Percentiles rank a stretch among this genome's conserved stretches.
phyloP scores from a whole-genome alignment of 2,329 filamentous ascomycete species.

The Pseudogymnoascus destructans region DNA sequence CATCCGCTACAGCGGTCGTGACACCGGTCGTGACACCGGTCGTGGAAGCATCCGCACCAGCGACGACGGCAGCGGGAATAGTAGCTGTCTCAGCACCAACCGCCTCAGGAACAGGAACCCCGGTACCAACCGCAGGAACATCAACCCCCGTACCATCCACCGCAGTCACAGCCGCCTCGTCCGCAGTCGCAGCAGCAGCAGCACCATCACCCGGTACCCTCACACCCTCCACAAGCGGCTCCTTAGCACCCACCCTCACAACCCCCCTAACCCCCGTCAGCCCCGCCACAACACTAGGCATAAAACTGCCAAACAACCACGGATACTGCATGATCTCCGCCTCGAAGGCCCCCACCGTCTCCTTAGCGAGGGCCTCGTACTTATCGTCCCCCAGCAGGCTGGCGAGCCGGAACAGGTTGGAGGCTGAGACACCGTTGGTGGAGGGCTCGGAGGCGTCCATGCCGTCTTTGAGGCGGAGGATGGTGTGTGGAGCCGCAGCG shows the following conservation, averaged over 20 bases:
- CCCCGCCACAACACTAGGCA: conserved; percentile 62
- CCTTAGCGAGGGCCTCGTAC: conserved; percentile 52
- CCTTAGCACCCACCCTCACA: conserved; percentile 31
- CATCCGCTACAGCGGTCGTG: too few species aligned
- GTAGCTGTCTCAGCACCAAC: background rate
- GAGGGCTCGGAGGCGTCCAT: conserved; percentile 90
- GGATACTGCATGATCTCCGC: conserved; percentile 87
- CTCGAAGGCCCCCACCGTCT: conserved; percentile 76
- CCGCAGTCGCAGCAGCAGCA: too few species aligned
- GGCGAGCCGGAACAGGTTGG: conserved; percentile 73
- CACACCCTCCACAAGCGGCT: conserved; percentile 24
- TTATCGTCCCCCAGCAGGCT: conserved; percentile 51
- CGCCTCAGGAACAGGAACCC: background rate
- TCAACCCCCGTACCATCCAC: too few species aligned
- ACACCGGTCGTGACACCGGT: background rate
- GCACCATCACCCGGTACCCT: too few species aligned
- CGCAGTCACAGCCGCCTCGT: too few species aligned
- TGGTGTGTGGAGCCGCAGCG: conserved; percentile 48
- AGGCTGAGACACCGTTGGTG: conserved; percentile 74
- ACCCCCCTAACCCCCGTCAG: conserved; percentile 54
- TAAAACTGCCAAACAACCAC: conserved; percentile 74
- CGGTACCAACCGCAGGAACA: too few species aligned
- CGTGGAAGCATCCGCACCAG: background rate
- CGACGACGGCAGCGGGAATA: background rate
- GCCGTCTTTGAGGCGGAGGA: conserved; percentile 84